Percentiles rank a stretch among this genome's conserved stretches.
Conservation (phyloP, 2,329 filamentous ascomycete species). For the Geosmithia morbida region DNA sequence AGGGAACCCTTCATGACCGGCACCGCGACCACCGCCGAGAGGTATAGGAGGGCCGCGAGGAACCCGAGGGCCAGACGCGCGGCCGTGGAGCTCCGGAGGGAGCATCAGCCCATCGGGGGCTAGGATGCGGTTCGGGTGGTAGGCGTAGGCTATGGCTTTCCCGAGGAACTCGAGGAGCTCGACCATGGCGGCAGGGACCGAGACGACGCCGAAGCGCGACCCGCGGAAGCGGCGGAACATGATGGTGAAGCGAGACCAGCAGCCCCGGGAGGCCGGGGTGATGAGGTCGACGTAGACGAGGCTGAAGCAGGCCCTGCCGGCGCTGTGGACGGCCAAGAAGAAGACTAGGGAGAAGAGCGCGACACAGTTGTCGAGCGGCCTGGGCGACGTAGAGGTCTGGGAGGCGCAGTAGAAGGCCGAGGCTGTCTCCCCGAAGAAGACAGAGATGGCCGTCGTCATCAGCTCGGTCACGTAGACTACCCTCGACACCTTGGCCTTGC, state of each 20-base stretch:
- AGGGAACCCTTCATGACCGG: no score
- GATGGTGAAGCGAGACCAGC: conserved; percentile 1
- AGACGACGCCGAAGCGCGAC: conserved; percentile 1
- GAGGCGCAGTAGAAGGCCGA: conserved; percentile 7
- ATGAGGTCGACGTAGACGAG: conserved; percentile 7
- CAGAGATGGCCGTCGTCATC: conserved; percentile 5
- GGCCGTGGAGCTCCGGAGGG: no score
- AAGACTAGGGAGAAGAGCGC: conserved; percentile 8
- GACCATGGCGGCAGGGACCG: background rate
- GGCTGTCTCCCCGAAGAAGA: conserved; percentile 5
- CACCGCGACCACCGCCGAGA: no score
- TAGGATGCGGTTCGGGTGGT: background rate
- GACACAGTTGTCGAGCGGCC: conserved; percentile 8
- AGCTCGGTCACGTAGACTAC: conserved; percentile 6
- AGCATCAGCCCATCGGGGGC: background rate
- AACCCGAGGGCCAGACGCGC: no score
- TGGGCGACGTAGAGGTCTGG: conserved; percentile 7
- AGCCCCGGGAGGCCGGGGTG: conserved; percentile 2
- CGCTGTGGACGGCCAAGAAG: conserved; percentile 9
- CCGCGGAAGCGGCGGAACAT: conserved; percentile 2
- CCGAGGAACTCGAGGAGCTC: background rate
- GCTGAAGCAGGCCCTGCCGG: conserved; percentile 5
- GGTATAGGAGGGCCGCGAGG: no score
- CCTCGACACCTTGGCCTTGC: conserved; percentile 5
- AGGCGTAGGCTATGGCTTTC: background rate